These are phyloP conservation scores for Graphilbum sp. DNA, from an alignment of 2,329 filamentous ascomycete species.

Conservation along the genomic window DNA sequence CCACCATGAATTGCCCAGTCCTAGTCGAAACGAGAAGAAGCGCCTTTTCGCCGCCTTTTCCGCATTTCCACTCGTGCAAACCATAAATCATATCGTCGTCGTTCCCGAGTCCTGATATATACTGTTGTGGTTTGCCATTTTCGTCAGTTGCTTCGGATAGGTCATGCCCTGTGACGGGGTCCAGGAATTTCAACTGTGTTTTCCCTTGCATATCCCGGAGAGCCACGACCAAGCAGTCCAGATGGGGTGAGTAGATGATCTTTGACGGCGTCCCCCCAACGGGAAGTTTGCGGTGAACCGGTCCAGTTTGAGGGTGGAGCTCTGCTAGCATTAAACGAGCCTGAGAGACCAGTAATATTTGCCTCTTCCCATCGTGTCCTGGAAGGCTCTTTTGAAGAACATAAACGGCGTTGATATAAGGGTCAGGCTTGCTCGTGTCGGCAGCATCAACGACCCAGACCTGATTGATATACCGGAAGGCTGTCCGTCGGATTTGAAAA, in stretches of 20 bases:
- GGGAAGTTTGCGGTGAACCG: slow-evolving; percentile 32
- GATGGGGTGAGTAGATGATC: slow-evolving; percentile 35
- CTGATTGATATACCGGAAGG: slow-evolving; percentile 24
- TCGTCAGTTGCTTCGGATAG: slow-evolving; percentile 30
- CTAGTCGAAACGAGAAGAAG: slow-evolving; percentile 44
- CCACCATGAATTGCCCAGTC: slow-evolving; percentile 36
- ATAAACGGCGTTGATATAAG: slow-evolving; percentile 30
- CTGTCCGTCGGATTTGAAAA: slow-evolving; percentile 13
- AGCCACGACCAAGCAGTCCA: slow-evolving; percentile 38
- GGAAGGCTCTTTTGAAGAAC: slow-evolving; percentile 24
- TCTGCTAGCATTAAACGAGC: slow-evolving; percentile 35
- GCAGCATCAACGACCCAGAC: slow-evolving; percentile 36
- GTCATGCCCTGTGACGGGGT: slow-evolving; percentile 35
- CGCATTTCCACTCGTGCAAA: slow-evolving; percentile 47
- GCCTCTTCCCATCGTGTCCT: slow-evolving; percentile 20
- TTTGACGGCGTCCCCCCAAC: slow-evolving; percentile 31
- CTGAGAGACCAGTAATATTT: slow-evolving; percentile 33
- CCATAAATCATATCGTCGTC: slow-evolving; percentile 41
- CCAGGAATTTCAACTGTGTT: slow-evolving; percentile 38
- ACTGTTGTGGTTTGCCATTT: slow-evolving; percentile 23
- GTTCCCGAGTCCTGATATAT: slow-evolving; percentile 39
- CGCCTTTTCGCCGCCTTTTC: slow-evolving; percentile 39
- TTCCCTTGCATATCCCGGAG: slow-evolving; percentile 22
- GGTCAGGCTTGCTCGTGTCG: slow-evolving; percentile 27
- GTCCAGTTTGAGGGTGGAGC: slow-evolving; percentile 25